Conservation (phyloP, 1,139 yeast genomes). For the Zygoascus sp. region DNA sequence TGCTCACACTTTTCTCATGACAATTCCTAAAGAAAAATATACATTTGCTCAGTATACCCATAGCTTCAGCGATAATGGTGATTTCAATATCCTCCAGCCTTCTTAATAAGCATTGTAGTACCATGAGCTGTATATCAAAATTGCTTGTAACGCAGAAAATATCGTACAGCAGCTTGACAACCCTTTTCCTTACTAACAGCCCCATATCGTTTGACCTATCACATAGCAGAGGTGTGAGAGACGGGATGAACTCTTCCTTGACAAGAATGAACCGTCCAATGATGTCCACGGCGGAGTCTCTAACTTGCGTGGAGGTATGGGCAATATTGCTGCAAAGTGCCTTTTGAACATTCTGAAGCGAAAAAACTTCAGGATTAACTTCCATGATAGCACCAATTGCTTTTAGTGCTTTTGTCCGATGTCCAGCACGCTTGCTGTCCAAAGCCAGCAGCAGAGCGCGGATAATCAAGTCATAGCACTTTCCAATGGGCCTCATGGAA, state of each 20-base stretch:
- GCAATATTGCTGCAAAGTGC: conserved; percentile 49
- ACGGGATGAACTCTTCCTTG: conserved; percentile 44
- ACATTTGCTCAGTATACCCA: conserved; percentile 39
- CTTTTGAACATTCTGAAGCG: conserved; percentile 47
- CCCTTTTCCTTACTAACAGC: conserved; percentile 58
- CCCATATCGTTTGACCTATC: conserved; percentile 56
- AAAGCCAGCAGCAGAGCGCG: conserved; percentile 46
- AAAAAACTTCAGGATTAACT: conserved; percentile 49
- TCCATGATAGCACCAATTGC: conserved; percentile 49
- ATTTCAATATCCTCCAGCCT: conserved; percentile 71
- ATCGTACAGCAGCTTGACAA: conserved; percentile 48
- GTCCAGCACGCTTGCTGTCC: conserved; percentile 52
- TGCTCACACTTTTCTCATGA: conserved; percentile 7
- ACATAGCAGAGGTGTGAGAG: conserved; percentile 49
- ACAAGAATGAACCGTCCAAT: conserved; percentile 48
- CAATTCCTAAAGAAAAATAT: conserved; percentile 39
- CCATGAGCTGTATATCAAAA: conserved; percentile 38
- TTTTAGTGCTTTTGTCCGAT: conserved; percentile 62
- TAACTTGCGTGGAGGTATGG: conserved; percentile 65
- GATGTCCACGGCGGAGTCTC: conserved; percentile 72
- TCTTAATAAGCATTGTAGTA: conserved; percentile 49
- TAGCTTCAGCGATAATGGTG: conserved; percentile 45
- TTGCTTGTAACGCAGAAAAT: conserved; percentile 43
- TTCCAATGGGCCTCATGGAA: conserved; percentile 34
- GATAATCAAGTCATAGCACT: conserved; percentile 52